Percentiles rank a stretch among this genome's conserved stretches.
phyloP scores from a whole-genome alignment of 1,139 yeast genomes.

The Yamadazyma siamensis region DNA sequence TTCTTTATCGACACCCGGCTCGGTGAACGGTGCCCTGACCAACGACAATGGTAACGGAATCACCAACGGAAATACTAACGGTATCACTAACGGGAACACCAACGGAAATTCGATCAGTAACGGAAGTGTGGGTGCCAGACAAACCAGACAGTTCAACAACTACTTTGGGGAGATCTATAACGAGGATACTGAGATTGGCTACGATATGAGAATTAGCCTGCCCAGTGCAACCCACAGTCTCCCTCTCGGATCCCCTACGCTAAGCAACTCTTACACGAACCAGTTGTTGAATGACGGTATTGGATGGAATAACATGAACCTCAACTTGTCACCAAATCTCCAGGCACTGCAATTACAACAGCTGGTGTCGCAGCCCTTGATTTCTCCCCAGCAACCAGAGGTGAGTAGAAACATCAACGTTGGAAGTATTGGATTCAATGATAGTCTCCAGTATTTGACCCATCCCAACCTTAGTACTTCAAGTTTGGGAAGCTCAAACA shows the following conservation, averaged over 20 bases:
- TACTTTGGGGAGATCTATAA: conserved; percentile 11
- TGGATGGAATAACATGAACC: too few relatives aligned
- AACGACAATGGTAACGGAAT: neutral
- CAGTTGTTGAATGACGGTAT: neutral
- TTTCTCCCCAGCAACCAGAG: conserved; percentile 2
- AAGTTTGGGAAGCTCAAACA: conserved; percentile 9
- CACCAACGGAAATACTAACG: neutral
- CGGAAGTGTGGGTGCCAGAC: neutral
- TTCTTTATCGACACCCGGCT: neutral
- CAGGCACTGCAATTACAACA: conserved; percentile 6
- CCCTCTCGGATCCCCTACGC: conserved; percentile 1
- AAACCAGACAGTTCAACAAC: too few relatives aligned
- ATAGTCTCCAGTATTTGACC: conserved; percentile 3
- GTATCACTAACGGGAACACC: neutral
- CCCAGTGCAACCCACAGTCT: neutral
- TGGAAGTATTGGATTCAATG: conserved; percentile 1
- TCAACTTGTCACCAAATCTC: conserved; percentile 8
- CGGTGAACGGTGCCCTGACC: neutral
- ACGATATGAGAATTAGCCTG: neutral
- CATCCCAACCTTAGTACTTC: conserved; percentile 9
- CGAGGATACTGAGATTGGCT: conserved; percentile 3
- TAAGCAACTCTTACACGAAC: neutral
- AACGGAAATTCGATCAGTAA: neutral
- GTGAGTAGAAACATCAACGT: neutral
- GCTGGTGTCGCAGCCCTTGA: conserved; percentile 7